Evolutionary conservation across 2,329 filamentous ascomycete genomes (phyloP), one percentile per base, ranked within the genome.

Genomic region (Aureobasidium melanogenum): DNA sequence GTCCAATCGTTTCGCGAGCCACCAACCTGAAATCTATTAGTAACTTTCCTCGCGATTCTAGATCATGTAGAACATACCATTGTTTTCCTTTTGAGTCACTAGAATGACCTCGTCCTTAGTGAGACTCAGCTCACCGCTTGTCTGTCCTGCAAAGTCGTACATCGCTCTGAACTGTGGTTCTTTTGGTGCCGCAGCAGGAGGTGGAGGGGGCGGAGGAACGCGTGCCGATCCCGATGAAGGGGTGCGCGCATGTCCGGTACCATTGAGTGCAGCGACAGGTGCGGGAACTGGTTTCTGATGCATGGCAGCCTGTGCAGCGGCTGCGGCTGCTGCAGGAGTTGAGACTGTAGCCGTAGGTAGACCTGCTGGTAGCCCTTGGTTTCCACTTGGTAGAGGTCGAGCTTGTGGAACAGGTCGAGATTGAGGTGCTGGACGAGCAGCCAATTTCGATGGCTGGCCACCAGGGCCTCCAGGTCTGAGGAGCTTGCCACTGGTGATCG

Each of bases 11-110:
- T 91, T 93, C 65, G 88, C 94, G 50, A 97, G 81, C 93, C 93
- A 97, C 94, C 94, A 99, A 58, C 94, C 93, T 56, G 54, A 57
- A 28, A 59, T 34, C 60, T 57, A 15, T 61, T 51, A 34, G 22
- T 30, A 48, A 14, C n/a, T 28, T n/a, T 38, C 46, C 4, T 6
- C 3, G n/a, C n/a, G n/a, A n/a, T n/a, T 6, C 14, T 47, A 38
- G 19, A 24, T 19, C 50, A 44, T 36, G 36, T 28, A 24, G 34
- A 48, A 74, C 87, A 74, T 84, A 96, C 93, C 94, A 72, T 97
- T 97, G 73, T 83, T 87, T 75, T 97, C 93, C 75, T 97, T 97
- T 70, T 94, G 88, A n/a, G 95, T 83, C 70, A 99, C 86, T 72
- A 95, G 85, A 58, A 99, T 83, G 52, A 96, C 75, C 65, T 97